Percentiles rank a stretch among this genome's conserved stretches.
phyloP scores from a whole-genome alignment of 805 yeast species.

The Starmerella vaccinii region DNA sequence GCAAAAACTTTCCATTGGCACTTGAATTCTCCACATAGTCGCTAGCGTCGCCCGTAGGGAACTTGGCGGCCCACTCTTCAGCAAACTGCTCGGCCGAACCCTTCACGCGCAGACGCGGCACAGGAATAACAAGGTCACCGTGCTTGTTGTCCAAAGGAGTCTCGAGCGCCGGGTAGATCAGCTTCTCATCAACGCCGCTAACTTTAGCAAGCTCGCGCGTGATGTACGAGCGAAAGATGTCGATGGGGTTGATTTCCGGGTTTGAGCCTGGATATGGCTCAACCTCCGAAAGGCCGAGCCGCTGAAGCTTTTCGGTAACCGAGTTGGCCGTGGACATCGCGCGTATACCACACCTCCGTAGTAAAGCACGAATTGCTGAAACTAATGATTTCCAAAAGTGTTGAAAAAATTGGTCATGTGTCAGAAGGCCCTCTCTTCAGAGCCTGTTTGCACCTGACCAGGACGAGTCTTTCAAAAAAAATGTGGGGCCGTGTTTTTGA shows the following conservation, averaged over 20 bases:
- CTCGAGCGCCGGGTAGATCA: constrained; percentile 79
- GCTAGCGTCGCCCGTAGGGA: constrained; percentile 46
- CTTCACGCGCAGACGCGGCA: constrained; percentile 80
- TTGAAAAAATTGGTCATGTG: constrained; percentile 4
- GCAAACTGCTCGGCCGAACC: constrained; percentile 72
- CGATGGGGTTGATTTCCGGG: constrained; percentile 74
- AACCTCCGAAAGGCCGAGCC: constrained; percentile 22
- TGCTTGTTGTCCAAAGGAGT: constrained; percentile 76
- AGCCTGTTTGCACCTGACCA: no score
- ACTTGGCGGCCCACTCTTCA: constrained; percentile 62
- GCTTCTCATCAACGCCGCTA: constrained; percentile 55
- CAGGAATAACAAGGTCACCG: constrained; percentile 86
- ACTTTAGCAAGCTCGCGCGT: constrained; percentile 63
- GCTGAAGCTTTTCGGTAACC: constrained; percentile 20
- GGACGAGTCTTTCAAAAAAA: no score
- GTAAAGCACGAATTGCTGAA: constrained; percentile 5
- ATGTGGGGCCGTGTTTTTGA: no score
- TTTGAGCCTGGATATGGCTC: constrained; percentile 41
- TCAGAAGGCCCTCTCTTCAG: no score
- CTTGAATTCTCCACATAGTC: constrained; percentile 57
- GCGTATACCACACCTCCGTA: constrained; percentile 6
- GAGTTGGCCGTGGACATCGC: constrained; percentile 20
- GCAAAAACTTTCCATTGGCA: constrained; percentile 84
- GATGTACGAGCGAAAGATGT: constrained; percentile 81
- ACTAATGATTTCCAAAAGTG: background rate